Percentiles rank a stretch among this genome's conserved stretches.
These are phyloP conservation scores for Endocalyx cinctus DNA, from an alignment of 2,329 filamentous ascomycete species.

Conservation along the genomic window DNA sequence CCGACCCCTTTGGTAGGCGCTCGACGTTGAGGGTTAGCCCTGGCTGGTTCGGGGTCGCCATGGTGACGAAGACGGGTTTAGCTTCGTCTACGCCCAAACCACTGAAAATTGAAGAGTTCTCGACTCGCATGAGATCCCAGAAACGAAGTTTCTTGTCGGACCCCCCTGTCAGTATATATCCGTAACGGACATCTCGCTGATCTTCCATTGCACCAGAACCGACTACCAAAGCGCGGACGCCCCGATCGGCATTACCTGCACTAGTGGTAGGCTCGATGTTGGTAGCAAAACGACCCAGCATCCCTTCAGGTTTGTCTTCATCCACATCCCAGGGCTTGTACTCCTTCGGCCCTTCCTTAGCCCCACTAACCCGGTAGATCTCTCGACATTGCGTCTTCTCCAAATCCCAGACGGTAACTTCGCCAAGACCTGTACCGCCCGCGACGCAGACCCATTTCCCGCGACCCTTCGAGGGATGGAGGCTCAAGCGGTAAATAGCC, in stretches of 20 bases:
- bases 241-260: conserved; percentile 41
- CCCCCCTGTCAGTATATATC: conserved; percentile 82
- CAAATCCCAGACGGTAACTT: conserved; percentile 93
- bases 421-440: conserved; percentile 79
- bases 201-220: conserved; percentile 68
- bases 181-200: conserved; percentile 67
- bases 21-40: conserved; percentile 62
- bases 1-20: conserved; percentile 40
- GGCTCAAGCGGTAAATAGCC: conserved; percentile 71
- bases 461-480: conserved; percentile 74
- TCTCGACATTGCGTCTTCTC: conserved; percentile 87
- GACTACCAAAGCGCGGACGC: conserved; percentile 70
- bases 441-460: conserved; percentile 85
- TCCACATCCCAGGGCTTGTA: conserved; percentile 89
- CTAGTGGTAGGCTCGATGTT: conserved; percentile 59
- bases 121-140: conserved; percentile 80
- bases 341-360: conserved; percentile 55
- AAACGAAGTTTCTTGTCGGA: conserved; percentile 89
- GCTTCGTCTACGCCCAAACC: conserved; percentile 66
- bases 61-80: conserved; percentile 66
- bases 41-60: conserved; percentile 44
- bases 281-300: conserved; percentile 80
- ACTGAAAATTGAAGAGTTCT: conserved; percentile 76
- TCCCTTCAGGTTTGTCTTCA: conserved; percentile 79
- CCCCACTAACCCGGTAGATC: conserved; percentile 70